Base-by-base conservation (phyloP, 177 flowering plant genomes). In the Vitis hybrid region DNA sequence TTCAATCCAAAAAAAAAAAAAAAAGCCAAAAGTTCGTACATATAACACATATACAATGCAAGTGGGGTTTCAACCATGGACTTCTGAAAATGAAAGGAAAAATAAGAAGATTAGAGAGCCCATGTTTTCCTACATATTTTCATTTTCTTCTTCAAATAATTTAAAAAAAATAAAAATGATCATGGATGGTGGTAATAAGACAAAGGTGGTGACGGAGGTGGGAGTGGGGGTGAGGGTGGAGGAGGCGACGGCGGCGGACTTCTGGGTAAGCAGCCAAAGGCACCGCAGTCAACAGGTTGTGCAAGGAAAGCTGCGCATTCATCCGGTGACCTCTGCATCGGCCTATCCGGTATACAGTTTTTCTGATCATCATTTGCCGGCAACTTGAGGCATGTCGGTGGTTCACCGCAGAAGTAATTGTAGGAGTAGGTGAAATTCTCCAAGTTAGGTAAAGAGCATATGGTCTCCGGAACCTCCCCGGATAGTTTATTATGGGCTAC, bases 391-490 rank as follows among this genome's bases (percentile, higher is more conserved):
- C 98, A 94, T 2, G 52, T 53, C 1, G 49, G 65, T 0, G 94
- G 81, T 62, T 87, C 98, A 5, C 76, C 69, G 19, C 68, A 71
- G 70, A 94, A 88, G 71, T 77, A 94, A 72, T 92, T 92, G 34
- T 79, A 57, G 0, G 96, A 88, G 65, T 79, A 94, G 0, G 96
- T 92, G 74, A 94, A 92, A 57, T 92, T 94, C 74, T 87, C 71
- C 80, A 94, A 74, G 56, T 66, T 83, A 5, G 93, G 94, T 80
- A 94, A 74, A 10, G 73, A 45, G 61, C 98, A 94, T 1, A 94
- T 81, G 62, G 88, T 82, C 71, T 65, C 79, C 8, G 98, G 98
- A 59, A 94, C 82, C 3, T 71, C 75, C 2, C 96, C 96, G 1
- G 92, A 83, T 1, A 94, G 61, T 59, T 63, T 77, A 73, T 94